Evolutionary conservation across 139 green algal genomes (phyloP), one percentile per base, ranked within the genome.

Genomic region (Ettlia oleoabundans): DNA sequence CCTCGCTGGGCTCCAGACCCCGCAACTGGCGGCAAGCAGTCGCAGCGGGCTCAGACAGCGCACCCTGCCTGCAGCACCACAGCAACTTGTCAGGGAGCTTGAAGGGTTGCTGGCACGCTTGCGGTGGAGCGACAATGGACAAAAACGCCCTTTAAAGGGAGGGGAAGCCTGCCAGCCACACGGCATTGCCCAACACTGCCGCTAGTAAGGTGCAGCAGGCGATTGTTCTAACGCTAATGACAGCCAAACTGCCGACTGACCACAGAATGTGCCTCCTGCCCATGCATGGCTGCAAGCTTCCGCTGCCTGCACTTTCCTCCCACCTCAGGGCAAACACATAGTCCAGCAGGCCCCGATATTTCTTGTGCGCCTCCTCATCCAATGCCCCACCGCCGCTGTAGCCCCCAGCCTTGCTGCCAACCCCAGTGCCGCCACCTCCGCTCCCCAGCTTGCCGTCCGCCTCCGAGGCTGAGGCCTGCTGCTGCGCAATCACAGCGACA

Each of bases 21-120:
- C 77, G 77, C 63, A 82, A 42, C 63, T 82, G 77, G 4, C 64
- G 63, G 33, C 77, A 82, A 26, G 77, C 77, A 32, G 64, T 33
- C 24, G 64, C 77, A 0, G 40, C 77, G 7, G 35, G 30, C 53
- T 68, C 73, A 1, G 73, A 80, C 35, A 80, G 73, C 18, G 35
- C 73, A 13, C 77, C 77, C 42, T 66, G 43, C 77, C 73, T 80
- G 53, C 35, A 62, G 41, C 13, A 15, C 47, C 10, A 15, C 13
- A 58, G 47, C 47, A 15, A 58, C 13, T 10, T 10, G 47, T 10
- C 15, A n/a, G n/a, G n/a, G n/a, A n/a, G n/a, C n/a, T n/a, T n/a
- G n/a, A n/a, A n/a, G n/a, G n/a, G 47, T 58, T 10, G 47, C 47
- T 24, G 47, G 47, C 47, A 58, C 13, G 47, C 13, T 58, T 10